Evolutionary conservation across 768 basidiomycete species (phyloP).

Genomic region (Omphalotus guepiniiformis): DNA sequence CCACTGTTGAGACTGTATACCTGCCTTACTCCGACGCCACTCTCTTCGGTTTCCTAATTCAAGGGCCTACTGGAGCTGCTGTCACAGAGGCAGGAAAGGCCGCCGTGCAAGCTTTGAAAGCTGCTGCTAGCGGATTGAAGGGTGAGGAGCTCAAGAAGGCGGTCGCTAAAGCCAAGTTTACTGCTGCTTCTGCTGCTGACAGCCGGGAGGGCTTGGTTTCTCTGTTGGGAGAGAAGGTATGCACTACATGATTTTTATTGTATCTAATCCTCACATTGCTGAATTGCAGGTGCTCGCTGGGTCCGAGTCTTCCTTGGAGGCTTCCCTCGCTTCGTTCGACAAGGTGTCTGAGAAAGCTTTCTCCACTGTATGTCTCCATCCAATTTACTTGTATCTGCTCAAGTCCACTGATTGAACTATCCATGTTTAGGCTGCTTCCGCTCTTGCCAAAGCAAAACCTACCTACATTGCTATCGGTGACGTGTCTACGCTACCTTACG

Average conservation of each 20-base stretch:
- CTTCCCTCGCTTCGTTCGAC: conserved; percentile 66
- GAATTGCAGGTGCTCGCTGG: conserved; percentile 59
- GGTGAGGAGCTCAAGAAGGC: conserved; percentile 77
- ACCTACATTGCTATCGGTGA: conserved; percentile 89
- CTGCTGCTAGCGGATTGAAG: conserved; percentile 54
- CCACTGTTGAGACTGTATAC: conserved; percentile 69
- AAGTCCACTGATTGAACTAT: neutral
- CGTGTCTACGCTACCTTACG: conserved; percentile 68
- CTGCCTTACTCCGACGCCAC: conserved; percentile 91
- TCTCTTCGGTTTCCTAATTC: conserved; percentile 78
- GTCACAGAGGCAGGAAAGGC: conserved; percentile 66
- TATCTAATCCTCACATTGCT: neutral
- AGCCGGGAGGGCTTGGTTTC: conserved; percentile 61
- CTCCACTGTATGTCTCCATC: conserved; percentile 53
- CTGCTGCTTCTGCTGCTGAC: conserved; percentile 67
- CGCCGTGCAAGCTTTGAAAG: conserved; percentile 66
- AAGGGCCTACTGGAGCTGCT: conserved; percentile 56
- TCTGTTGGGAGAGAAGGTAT: conserved; percentile 62
- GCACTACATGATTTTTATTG: conserved; percentile 12
- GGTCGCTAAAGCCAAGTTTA: conserved; percentile 84
- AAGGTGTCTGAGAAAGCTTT: conserved; percentile 61
- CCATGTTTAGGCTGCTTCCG: conserved; percentile 49
- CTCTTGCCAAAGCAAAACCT: conserved; percentile 71
- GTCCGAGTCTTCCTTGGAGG: conserved; percentile 50
- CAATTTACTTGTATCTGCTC: neutral